Percentiles rank a stretch among this genome's conserved stretches.
phyloP scores from a whole-genome alignment of 129 eudicot genomes.

The carrot (Daucus carota) region DH1_v3.0 NC_030385.2:4012501-4013000 shows the following conservation, averaged over 20 bases:
- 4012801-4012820: not conserved
- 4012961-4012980: not conserved
- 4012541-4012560: constrained; percentile 38
- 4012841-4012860: not conserved
- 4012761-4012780: not conserved
- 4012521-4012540: constrained; percentile 20
- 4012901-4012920: not conserved
- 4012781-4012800: not conserved
- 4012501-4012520: constrained; percentile 14
- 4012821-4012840: not conserved
- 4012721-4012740: too few relatives aligned
- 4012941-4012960: not conserved
- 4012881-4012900: not conserved
- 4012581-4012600: constrained; percentile 33
- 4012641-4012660: not conserved
- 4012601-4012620: not conserved
- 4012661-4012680: not conserved
- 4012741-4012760: too few relatives aligned
- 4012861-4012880: not conserved
- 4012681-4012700: not conserved
- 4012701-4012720: too few relatives aligned
- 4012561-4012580: constrained; percentile 25
- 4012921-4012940: not conserved
- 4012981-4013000: not conserved
- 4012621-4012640: not conserved